A percentile compares a stretch with the other conserved stretches of the same genome.
phyloP scores from a whole-genome alignment of 2,329 filamentous ascomycete genomes.

The Pseudocercospora pini-densiflorae region DNA sequence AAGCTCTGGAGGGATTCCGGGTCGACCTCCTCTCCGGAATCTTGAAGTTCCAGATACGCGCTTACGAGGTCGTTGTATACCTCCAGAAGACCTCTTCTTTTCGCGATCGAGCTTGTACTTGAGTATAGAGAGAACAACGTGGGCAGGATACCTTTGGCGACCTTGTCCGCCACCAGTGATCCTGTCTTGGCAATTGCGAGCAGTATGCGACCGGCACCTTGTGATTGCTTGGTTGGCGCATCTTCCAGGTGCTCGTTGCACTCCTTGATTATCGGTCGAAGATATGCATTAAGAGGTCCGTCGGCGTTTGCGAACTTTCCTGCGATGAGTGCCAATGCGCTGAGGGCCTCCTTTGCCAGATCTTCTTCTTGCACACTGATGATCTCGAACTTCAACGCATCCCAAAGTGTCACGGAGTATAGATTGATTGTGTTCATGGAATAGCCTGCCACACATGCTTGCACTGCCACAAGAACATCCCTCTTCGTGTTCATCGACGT shows the following conservation, averaged over 20 bases:
- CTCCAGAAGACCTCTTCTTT: slow-evolving; percentile 66
- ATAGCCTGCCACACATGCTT: slow-evolving; percentile 64
- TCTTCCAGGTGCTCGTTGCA: slow-evolving; percentile 71
- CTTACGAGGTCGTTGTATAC: slow-evolving; percentile 62
- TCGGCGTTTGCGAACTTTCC: slow-evolving; percentile 57
- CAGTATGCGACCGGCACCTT: slow-evolving; percentile 66
- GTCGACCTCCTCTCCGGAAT: slow-evolving; percentile 50
- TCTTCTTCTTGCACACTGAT: slow-evolving; percentile 70
- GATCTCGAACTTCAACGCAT: slow-evolving; percentile 71
- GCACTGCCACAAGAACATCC: slow-evolving; percentile 67
- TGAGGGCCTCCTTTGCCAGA: slow-evolving; percentile 63
- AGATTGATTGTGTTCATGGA: slow-evolving; percentile 62
- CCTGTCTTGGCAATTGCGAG: slow-evolving; percentile 61
- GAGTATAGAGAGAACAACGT: slow-evolving; percentile 64
- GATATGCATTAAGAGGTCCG: slow-evolving; percentile 57
- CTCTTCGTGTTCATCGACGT: slow-evolving; percentile 71
- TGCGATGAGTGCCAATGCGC: slow-evolving; percentile 60
- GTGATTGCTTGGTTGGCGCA: slow-evolving; percentile 70
- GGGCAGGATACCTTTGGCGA: slow-evolving; percentile 62
- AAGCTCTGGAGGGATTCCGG: slow-evolving; percentile 47
- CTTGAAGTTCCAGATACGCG: slow-evolving; percentile 55
- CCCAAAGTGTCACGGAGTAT: slow-evolving; percentile 69
- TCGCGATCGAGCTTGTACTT: slow-evolving; percentile 64
- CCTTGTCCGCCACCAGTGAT: slow-evolving; percentile 57
- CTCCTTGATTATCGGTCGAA: slow-evolving; percentile 67